Conservation (phyloP, 331 rosid species). For the Malus hybrid region DNA sequence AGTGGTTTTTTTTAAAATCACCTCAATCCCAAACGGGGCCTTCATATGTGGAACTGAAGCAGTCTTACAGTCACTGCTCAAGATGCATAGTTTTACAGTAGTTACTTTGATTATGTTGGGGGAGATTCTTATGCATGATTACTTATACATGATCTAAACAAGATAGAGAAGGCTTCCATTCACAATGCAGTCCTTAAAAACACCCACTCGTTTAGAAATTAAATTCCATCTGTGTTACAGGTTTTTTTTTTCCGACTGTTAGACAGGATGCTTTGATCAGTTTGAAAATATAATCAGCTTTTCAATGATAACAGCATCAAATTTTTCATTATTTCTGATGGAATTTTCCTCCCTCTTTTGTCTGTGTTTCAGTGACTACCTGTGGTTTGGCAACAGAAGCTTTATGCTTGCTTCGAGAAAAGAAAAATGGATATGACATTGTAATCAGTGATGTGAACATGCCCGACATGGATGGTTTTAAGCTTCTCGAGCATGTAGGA, state of each 20-base stretch:
- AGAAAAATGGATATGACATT: slow-evolving; percentile 84
- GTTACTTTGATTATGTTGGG: neutral
- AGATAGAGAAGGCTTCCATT: neutral
- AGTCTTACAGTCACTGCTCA: neutral
- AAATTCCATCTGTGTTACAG: neutral
- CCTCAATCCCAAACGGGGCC: too few relatives aligned
- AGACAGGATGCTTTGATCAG: neutral
- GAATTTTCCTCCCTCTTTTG: neutral
- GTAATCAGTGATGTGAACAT: slow-evolving; percentile 97
- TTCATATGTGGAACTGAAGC: neutral
- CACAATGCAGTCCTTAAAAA: neutral
- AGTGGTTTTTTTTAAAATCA: too few relatives aligned
- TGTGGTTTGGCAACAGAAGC: slow-evolving; percentile 85
- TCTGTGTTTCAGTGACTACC: slow-evolving; percentile 65
- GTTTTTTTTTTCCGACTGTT: neutral
- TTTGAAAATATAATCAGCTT: neutral
- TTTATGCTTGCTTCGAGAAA: slow-evolving; percentile 70
- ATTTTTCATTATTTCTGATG: slow-evolving; percentile 14
- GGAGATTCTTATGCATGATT: neutral
- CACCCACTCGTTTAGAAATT: neutral
- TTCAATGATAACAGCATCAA: neutral
- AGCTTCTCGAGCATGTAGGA: slow-evolving; percentile 95
- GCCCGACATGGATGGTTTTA: slow-evolving; percentile 99
- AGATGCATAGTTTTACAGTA: neutral
- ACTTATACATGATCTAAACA: neutral